Conservation (phyloP, 306 rosid species). For the Sindora glabra region DNA sequence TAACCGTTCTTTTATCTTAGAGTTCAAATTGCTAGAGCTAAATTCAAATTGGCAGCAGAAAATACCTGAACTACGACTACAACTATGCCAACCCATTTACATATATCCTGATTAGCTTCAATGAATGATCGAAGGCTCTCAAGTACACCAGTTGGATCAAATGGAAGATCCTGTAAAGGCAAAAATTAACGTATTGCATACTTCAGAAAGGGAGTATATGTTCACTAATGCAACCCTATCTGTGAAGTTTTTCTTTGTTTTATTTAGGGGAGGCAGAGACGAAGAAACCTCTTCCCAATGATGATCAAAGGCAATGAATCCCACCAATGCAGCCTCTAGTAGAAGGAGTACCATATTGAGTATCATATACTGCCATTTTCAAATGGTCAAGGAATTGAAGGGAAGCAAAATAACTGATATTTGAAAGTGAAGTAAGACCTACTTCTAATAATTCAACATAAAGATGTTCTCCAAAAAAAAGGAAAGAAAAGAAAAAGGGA, state of each 20-base stretch:
- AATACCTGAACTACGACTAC: constrained; percentile 74
- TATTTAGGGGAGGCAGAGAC: neutral
- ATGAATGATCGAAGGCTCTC: constrained; percentile 55
- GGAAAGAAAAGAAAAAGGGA: neutral
- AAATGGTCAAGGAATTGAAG: constrained; percentile 34
- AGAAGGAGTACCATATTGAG: constrained; percentile 43
- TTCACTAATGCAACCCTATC: neutral
- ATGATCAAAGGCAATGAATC: constrained; percentile 67
- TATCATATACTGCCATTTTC: constrained; percentile 51
- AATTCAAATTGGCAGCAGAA: constrained; percentile 6
- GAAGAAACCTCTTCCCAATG: constrained; percentile 66
- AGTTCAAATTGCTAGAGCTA: constrained; percentile 6
- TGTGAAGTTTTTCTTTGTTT: no score
- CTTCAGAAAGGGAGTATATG: neutral
- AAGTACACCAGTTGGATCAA: constrained; percentile 79
- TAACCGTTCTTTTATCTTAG: neutral
- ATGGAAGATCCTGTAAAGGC: constrained; percentile 67
- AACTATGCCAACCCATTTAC: constrained; percentile 67
- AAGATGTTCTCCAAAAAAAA: neutral
- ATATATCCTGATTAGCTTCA: constrained; percentile 58
- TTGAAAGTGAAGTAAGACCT: neutral
- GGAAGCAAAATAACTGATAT: neutral
- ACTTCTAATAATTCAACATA: neutral
- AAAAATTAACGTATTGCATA: constrained; percentile 10
- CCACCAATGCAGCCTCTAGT: constrained; percentile 69